Evolutionary conservation across 495 filamentous ascomycete species (phyloP), one percentile per base, ranked within the genome.

Genomic region (Lindgomyces ingoldianus): DNA sequence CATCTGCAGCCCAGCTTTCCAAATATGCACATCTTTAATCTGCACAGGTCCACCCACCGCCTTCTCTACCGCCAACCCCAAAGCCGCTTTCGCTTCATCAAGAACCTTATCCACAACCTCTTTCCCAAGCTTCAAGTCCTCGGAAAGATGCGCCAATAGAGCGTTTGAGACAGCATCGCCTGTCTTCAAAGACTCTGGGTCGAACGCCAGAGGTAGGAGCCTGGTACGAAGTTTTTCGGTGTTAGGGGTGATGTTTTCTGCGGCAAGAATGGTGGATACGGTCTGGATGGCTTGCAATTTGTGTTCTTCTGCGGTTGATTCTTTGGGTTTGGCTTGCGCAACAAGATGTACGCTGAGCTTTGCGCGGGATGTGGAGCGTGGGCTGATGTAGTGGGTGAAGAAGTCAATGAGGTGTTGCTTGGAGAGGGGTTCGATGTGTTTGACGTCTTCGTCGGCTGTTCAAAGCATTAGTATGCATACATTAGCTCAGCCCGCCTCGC

Each of bases 341-440:
- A 87, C 82, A 65, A 98, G 79, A 65, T 98, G 89, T 36, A 97
- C 82, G 2, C 90, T 84, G 8, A 92, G 74, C 75, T 97, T 97
- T 19, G 91, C 87, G 25, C 94, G 85, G 0, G 75, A 78, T 1
- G 84, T 76, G 12, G 93, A 96, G 0, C 75, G 75, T 0, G 94
- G 93, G 49, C 85, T 77, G 62, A 97, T 89, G 78, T 85, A 93
- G 22, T 85, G 81, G 21, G 82, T 77, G 79, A 84, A 97, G 77
- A 96, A 99, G 21, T 85, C 80, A 26, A 91, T 68, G 70, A 98
- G 80, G 45, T 96, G 89, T 1, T 79, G 70, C 74, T 96, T 96
- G 62, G 83, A 91, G 67, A 97, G 77, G 9, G 79, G 76, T 62
- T 87, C 85, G 66, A 98, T 84, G 57, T 87, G 77, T 8, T 84